Evolutionary conservation across 768 basidiomycete species (phyloP).

Genomic region (Melanogaster broomeanus): DNA sequence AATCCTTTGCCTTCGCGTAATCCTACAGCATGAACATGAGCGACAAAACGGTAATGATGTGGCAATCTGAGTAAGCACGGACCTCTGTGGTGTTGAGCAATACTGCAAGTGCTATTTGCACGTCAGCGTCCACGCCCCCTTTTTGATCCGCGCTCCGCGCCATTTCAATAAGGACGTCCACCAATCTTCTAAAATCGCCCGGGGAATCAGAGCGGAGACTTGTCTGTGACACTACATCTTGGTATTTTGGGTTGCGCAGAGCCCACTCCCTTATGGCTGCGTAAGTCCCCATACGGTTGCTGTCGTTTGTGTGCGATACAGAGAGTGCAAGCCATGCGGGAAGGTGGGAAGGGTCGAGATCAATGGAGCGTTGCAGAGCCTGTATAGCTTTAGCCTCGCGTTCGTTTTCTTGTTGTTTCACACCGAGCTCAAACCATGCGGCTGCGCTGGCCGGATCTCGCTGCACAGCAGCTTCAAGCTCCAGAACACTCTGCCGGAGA

Average conservation of each 20-base stretch:
- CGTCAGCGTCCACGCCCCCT: slow-evolving; percentile 83
- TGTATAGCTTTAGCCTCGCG: slow-evolving; percentile 87
- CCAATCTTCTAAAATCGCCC: slow-evolving; percentile 49
- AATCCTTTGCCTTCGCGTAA: slow-evolving; percentile 90
- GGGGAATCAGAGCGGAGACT: slow-evolving; percentile 29
- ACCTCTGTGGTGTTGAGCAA: slow-evolving; percentile 92
- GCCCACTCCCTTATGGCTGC: slow-evolving; percentile 87
- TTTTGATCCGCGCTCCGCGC: slow-evolving; percentile 55
- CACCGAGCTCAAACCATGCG: slow-evolving; percentile 91
- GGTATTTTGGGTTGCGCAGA: slow-evolving; percentile 54
- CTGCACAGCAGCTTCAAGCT: slow-evolving; percentile 89
- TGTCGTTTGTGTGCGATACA: slow-evolving; percentile 90
- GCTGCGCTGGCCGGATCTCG: slow-evolving; percentile 65
- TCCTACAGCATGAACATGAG: slow-evolving; percentile 52
- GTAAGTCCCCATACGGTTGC: slow-evolving; percentile 70
- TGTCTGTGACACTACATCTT: slow-evolving; percentile 42
- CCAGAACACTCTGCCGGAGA: slow-evolving; percentile 69
- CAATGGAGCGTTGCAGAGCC: slow-evolving; percentile 78
- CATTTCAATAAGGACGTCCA: slow-evolving; percentile 81
- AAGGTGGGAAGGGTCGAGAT: slow-evolving; percentile 75
- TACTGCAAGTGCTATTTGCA: slow-evolving; percentile 93
- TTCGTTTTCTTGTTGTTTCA: slow-evolving; percentile 98
- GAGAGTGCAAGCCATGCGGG: slow-evolving; percentile 90
- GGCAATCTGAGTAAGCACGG: slow-evolving; percentile 12
- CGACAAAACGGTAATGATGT: background rate